A percentile compares a stretch with the other conserved stretches of the same genome.
Conservation (phyloP, 1,284 basidiomycete genomes). For the Heliocybe sulcata region DNA sequence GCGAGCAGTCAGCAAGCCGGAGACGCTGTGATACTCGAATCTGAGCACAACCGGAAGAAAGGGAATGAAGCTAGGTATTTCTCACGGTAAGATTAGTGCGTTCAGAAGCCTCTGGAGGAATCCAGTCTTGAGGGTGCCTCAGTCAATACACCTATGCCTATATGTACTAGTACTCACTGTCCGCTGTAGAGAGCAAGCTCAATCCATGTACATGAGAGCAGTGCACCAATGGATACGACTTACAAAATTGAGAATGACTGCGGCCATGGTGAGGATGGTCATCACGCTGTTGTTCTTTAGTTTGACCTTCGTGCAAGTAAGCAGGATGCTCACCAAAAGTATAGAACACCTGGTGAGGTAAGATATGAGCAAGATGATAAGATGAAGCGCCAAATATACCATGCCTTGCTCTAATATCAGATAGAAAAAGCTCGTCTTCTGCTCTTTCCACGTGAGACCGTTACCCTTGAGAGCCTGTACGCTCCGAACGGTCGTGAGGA, state of each 20-base stretch:
- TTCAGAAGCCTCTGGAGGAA: neutral
- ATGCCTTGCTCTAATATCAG: neutral
- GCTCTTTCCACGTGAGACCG: neutral
- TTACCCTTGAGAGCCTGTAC: neutral
- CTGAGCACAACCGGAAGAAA: neutral
- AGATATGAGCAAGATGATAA: neutral
- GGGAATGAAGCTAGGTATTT: neutral
- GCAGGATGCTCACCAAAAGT: neutral
- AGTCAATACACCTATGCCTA: neutral
- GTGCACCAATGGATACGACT: neutral
- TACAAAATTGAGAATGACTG: neutral
- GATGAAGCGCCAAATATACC: neutral
- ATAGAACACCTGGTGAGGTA: neutral
- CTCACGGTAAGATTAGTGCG: neutral
- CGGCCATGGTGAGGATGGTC: neutral
- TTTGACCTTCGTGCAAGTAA: neutral
- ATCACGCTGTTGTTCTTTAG: neutral
- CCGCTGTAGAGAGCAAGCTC: neutral
- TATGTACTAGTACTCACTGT: neutral
- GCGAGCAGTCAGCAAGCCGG: neutral
- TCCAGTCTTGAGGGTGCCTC: neutral
- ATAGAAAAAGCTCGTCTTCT: neutral
- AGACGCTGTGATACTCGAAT: neutral
- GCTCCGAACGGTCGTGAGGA: neutral
- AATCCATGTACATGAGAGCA: neutral